Conservation (phyloP, 169 alveolate genomes). For the Eimeria mitis region DNA sequence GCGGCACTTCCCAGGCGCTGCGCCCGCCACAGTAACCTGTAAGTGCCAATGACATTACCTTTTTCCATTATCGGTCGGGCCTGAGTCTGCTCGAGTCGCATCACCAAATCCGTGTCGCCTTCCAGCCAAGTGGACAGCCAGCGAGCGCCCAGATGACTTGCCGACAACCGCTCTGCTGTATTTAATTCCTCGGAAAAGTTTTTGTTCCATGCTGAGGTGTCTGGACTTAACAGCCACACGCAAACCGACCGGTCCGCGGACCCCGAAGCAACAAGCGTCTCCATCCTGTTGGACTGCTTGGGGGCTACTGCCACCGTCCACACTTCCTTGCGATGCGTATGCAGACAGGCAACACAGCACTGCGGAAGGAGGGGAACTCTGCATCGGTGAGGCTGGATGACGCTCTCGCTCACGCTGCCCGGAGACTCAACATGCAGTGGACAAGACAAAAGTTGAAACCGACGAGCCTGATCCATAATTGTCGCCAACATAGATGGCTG, state of each 20-base stretch:
- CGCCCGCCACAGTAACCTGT: conserved; percentile 40
- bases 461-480: conserved; percentile 67
- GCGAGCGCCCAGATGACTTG: conserved; percentile 6
- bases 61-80: conserved; percentile 50
- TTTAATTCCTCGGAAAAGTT: not conserved
- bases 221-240: conserved; percentile 50
- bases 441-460: conserved; percentile 45
- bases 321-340: conserved; percentile 54
- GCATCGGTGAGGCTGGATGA: conserved; percentile 61
- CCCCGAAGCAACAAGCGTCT: conserved; percentile 47
- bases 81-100: conserved; percentile 67
- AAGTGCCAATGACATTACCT: conserved; percentile 55
- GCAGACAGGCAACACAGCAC: conserved; percentile 59
- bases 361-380: conserved; percentile 45
- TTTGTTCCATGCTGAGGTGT: conserved; percentile 3
- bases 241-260: conserved; percentile 62
- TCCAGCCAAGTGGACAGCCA: conserved; percentile 51
- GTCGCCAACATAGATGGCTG: conserved; percentile 68
- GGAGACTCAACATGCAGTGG: conserved; percentile 59
- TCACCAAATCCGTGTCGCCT: conserved; percentile 26
- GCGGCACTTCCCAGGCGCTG: conserved; percentile 61
- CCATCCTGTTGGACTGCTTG: conserved; percentile 7
- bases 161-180: not conserved
- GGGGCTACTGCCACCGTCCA: conserved; percentile 71
- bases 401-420: conserved; percentile 19